These are phyloP conservation scores for Rhodamnia argentea DNA, from an alignment of 345 rosid species.

Conservation along the genomic window DNA sequence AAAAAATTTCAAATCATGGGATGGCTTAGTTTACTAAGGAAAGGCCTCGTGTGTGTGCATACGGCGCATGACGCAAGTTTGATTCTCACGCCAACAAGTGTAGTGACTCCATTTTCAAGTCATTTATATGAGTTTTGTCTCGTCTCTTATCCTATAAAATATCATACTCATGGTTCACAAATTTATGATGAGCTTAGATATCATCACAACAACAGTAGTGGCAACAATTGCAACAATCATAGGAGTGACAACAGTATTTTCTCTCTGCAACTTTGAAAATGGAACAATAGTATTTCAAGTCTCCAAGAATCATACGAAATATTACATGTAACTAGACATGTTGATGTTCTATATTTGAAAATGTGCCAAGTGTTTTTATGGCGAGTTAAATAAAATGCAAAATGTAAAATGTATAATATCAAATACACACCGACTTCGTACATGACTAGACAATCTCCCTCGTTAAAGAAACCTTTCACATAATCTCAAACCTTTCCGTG, in stretches of 20 bases:
- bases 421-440: background rate
- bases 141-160: background rate
- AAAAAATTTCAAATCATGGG: background rate
- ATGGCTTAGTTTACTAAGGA: background rate
- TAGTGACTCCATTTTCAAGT: background rate
- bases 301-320: background rate
- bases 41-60: background rate
- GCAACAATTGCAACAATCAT: background rate
- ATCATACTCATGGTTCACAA: background rate
- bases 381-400: background rate
- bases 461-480: background rate
- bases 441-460: background rate
- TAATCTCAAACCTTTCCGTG: background rate
- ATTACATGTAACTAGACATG: background rate
- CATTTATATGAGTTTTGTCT: background rate
- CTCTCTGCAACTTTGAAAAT: background rate
- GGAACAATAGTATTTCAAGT: background rate
- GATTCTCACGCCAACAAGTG: background rate
- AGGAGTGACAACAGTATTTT: background rate
- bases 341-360: background rate
- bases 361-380: background rate
- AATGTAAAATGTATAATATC: background rate
- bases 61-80: background rate
- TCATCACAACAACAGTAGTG: background rate
- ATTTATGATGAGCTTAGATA: background rate